Evolutionary conservation across 2,329 filamentous ascomycete genomes (phyloP).

Genomic region (Ophiostoma quercus): DNA sequence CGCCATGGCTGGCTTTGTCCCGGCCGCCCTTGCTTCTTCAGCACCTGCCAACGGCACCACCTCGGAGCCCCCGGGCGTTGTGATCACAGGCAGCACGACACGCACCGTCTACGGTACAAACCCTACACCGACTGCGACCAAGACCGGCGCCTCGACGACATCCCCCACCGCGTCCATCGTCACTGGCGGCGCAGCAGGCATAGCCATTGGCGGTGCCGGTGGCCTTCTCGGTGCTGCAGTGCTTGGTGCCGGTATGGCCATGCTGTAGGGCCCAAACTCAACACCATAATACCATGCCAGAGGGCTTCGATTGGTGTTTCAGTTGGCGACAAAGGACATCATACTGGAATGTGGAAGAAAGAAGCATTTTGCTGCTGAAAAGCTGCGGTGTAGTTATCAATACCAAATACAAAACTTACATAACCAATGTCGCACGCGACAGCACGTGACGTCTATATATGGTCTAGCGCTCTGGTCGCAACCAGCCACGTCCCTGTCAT

Average conservation of each 20-base stretch:
- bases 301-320: neutral
- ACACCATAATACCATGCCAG: neutral
- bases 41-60: neutral
- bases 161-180: neutral
- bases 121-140: slow-evolving; percentile 16
- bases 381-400: neutral
- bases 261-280: neutral
- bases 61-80: slow-evolving; percentile 16
- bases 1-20: neutral
- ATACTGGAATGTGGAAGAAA: neutral
- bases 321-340: neutral
- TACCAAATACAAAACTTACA: neutral
- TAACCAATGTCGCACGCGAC: neutral
- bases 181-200: neutral
- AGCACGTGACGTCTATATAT: neutral
- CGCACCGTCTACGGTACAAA: slow-evolving; percentile 23
- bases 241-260: neutral
- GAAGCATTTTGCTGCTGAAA: neutral
- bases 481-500: slow-evolving; percentile 6
- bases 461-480: neutral
- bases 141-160: neutral
- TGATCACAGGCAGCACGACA: slow-evolving; percentile 21
- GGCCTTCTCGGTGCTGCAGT: neutral
- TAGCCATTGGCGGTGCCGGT: neutral
- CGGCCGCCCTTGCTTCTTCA: neutral